phyloP scores from a whole-genome alignment of 768 basidiomycete genomes.

The Polyporus arcularius region DNA sequence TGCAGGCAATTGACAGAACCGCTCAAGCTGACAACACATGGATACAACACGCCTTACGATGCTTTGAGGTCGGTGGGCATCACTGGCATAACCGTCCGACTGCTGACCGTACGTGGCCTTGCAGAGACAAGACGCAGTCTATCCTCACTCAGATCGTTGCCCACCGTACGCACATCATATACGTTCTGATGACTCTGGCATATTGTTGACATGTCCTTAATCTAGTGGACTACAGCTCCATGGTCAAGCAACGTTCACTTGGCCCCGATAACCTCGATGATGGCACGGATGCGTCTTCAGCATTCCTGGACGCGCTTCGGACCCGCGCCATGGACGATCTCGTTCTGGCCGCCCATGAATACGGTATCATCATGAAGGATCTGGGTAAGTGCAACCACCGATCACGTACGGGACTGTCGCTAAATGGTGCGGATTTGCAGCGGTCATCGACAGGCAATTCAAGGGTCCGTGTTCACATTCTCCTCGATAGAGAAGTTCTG shows the following conservation, averaged over 20 bases:
- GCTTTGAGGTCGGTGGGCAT: slow-evolving; percentile 44
- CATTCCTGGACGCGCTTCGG: slow-evolving; percentile 80
- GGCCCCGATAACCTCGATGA: slow-evolving; percentile 78
- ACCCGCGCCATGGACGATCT: slow-evolving; percentile 88
- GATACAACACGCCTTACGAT: slow-evolving; percentile 82
- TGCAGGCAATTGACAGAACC: slow-evolving; percentile 52
- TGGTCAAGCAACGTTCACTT: slow-evolving; percentile 79
- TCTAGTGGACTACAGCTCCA: slow-evolving; percentile 54
- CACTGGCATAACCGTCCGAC: not conserved
- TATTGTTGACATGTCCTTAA: no score
- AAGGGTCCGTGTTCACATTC: slow-evolving; percentile 47
- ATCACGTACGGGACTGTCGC: no score
- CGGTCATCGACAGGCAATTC: slow-evolving; percentile 86
- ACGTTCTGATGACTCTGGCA: no score
- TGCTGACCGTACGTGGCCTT: not conserved
- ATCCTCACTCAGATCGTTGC: slow-evolving; percentile 86
- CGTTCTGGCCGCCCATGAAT: slow-evolving; percentile 78
- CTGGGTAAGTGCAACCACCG: slow-evolving; percentile 47
- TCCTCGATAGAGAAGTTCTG: not conserved
- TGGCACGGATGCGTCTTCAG: slow-evolving; percentile 64
- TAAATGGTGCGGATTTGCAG: slow-evolving; percentile 33
- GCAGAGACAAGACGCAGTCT: slow-evolving; percentile 78
- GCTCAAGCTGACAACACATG: slow-evolving; percentile 74
- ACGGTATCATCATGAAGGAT: slow-evolving; percentile 82
- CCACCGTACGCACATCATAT: slow-evolving; percentile 67